Percentiles rank a stretch among this genome's conserved stretches.
These are phyloP conservation scores for Tetrahymena elliotti DNA, from an alignment of 73 alveolate species.

Conservation along the genomic window DNA sequence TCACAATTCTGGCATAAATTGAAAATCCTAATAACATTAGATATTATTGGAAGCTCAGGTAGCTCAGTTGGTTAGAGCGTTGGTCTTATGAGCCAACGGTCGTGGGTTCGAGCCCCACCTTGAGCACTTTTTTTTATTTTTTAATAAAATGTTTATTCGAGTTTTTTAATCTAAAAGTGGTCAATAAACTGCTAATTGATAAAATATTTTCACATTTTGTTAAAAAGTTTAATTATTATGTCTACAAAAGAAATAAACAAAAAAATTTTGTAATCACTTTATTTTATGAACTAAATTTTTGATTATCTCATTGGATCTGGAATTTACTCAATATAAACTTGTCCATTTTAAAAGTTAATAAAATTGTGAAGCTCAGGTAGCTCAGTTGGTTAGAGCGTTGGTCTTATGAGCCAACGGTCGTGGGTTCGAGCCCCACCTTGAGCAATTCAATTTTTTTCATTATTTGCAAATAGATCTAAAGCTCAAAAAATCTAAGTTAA, in stretches of 20 bases:
- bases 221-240: too few relatives aligned
- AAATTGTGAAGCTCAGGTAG: neutral
- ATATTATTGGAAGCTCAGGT: neutral
- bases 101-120: slow-evolving; percentile 1
- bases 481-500: neutral
- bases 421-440: slow-evolving; percentile 1
- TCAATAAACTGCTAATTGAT: too few relatives aligned
- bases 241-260: too few relatives aligned
- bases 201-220: too few relatives aligned
- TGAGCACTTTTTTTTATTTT: neutral
- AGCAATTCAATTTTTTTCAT: neutral
- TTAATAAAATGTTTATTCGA: neutral
- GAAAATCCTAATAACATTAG: neutral
- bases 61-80: slow-evolving; percentile 3
- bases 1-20: neutral
- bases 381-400: slow-evolving; percentile 3
- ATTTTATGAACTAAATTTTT: too few relatives aligned
- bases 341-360: neutral
- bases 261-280: neutral
- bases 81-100: slow-evolving; percentile 3
- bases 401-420: slow-evolving; percentile 4
- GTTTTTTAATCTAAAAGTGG: neutral
- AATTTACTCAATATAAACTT: neutral
- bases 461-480: neutral
- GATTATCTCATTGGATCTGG: neutral